phyloP scores from a whole-genome alignment of 2,329 filamentous ascomycete genomes.

The Rhynchosporium agropyri region DNA sequence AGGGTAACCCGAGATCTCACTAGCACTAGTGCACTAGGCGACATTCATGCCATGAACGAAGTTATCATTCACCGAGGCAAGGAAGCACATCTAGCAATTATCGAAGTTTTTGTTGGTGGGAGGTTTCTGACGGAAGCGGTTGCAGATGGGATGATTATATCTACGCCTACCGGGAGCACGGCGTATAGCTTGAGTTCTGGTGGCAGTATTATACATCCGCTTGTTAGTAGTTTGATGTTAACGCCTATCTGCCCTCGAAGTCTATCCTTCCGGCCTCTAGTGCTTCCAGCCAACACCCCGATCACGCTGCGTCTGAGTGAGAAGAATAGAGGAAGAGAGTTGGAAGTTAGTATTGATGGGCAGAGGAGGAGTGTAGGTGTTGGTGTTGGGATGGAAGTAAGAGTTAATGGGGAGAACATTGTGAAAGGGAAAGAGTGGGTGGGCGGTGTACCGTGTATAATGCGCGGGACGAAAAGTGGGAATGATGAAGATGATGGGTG shows the following conservation, averaged over 20 bases:
- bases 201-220: conserved; percentile 90
- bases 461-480: conserved; percentile 57
- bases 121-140: conserved; percentile 92
- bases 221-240: conserved; percentile 84
- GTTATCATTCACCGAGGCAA: conserved; percentile 90
- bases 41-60: conserved; percentile 83
- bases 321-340: conserved; percentile 74
- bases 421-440: conserved; percentile 55
- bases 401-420: conserved; percentile 85
- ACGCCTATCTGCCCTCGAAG: conserved; percentile 94
- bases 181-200: conserved; percentile 94
- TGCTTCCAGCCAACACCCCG: conserved; percentile 82
- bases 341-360: conserved; percentile 81
- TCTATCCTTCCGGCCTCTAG: conserved; percentile 87
- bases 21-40: conserved; percentile 39
- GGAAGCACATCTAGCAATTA: conserved; percentile 85
- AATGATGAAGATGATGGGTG: conserved; percentile 82
- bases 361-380: conserved; percentile 67
- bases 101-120: conserved; percentile 88
- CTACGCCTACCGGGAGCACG: conserved; percentile 91
- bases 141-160: conserved; percentile 92
- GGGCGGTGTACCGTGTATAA: conserved; percentile 90
- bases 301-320: conserved; percentile 81
- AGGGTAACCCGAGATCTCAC: conserved; percentile 52
- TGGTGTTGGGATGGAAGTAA: conserved; percentile 77